Base-by-base conservation (phyloP, 192 early-diverging fungal genomes). In the Coemansia sp. region DNA sequence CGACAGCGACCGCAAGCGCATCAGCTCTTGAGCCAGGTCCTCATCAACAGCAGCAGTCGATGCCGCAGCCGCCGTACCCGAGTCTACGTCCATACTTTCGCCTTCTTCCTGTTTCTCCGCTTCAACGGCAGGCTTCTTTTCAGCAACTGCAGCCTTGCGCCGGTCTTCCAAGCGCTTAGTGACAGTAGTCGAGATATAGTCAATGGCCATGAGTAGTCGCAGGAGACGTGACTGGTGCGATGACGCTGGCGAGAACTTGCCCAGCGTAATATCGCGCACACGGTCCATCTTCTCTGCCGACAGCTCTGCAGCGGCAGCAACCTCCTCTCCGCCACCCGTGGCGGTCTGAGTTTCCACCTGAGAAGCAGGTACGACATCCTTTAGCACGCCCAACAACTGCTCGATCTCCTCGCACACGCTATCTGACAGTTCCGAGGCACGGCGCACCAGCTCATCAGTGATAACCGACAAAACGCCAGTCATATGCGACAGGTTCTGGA, bases 171-270 rank as follows among this genome's bases (percentile, higher is more conserved):
- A 51, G 6, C 81, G 73, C 73, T 70, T 75, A 1, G 64, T 68
- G 63, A 70, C 86, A 34, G 62, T 84, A 6, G 77, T 80, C 11
- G 77, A 76, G 11, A 80, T 76, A 68, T 94, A 99, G 75, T 99
- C 97, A 36, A 98, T 86, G 0, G 95, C 94, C 78, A 97, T 98
- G 62, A 99, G 87, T 27, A 99, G 88, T 23, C 97, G 91, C 48
- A 99, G 67, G 51, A 99, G 75, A 62, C 96, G 95, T 21, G 97
- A 90, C 77, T 99, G 97, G 64, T 89, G 84, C 7, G 95, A 91
- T n/a, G 93, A 89, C 7, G 94, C 82, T 5, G 89, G 88, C 21
- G 94, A 92, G 74, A 96, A 95, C 58, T 89, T 89, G 27, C 86
- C 84, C 19, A 97, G 79, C 14, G 89, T 89, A 11, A 88, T 84